A percentile compares a stretch with the other conserved stretches of the same genome.
Conservation (phyloP, 2,329 filamentous ascomycete genomes). For the Cladosporium phlei region DNA sequence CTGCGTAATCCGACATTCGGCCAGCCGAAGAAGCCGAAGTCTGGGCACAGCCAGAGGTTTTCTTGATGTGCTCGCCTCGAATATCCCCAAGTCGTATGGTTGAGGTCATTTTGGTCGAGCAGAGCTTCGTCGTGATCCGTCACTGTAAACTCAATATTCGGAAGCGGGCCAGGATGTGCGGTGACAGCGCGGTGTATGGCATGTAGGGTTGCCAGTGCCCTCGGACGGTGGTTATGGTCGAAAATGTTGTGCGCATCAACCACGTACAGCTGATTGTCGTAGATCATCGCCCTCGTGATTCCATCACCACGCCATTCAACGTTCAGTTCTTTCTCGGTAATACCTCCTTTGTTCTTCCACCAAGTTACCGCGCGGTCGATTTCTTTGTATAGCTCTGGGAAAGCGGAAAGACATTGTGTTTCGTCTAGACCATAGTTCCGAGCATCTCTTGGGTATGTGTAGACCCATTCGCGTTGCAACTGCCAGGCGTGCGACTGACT, state of each 20-base stretch:
- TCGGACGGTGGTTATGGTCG: conserved; percentile 24
- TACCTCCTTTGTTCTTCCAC: conserved; percentile 22
- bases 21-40: conserved; percentile 53
- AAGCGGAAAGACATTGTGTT: conserved; percentile 29
- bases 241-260: conserved; percentile 31
- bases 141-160: conserved; percentile 48
- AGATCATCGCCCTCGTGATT: conserved; percentile 35
- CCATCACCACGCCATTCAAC: conserved; percentile 29
- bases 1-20: conserved; percentile 39
- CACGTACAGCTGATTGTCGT: conserved; percentile 34
- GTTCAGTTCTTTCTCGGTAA: conserved; percentile 27
- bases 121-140: conserved; percentile 41
- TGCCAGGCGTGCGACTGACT: conserved; percentile 9
- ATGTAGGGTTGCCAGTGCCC: conserved; percentile 38
- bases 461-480: conserved; percentile 17
- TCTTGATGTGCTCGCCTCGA: conserved; percentile 30
- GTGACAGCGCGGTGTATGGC: conserved; percentile 47
- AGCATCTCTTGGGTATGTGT: conserved; percentile 23
- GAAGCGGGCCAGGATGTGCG: conserved; percentile 37
- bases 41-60: conserved; percentile 47
- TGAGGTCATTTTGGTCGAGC: conserved; percentile 16
- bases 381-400: conserved; percentile 30
- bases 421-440: conserved; percentile 26
- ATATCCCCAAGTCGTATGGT: conserved; percentile 40
- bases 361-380: conserved; percentile 27